Conservation (phyloP, 2,329 filamentous ascomycete species). For the Fusarium praegraminearum region DNA sequence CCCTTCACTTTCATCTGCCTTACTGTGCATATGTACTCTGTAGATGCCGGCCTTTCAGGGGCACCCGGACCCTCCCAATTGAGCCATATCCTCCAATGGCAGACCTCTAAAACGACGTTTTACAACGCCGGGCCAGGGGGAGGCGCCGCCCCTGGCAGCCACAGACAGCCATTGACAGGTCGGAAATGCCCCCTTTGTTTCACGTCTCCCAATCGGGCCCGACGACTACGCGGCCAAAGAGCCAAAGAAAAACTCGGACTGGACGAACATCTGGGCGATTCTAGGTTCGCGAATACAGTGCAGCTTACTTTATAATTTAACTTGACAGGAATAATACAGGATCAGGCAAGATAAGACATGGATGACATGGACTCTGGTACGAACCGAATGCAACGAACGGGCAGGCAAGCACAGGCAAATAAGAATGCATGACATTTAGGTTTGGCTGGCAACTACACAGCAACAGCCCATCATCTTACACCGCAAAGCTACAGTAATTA, state of each 20-base stretch:
- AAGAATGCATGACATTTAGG: conserved; percentile 32
- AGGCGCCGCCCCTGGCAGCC: conserved; percentile 43
- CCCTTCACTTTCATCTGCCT: conserved; percentile 16
- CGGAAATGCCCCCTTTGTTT: conserved; percentile 41
- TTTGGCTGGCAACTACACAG: neutral
- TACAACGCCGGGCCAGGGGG: conserved; percentile 41
- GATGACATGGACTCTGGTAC: conserved; percentile 13
- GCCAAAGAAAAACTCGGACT: conserved; percentile 13
- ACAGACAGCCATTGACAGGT: conserved; percentile 40
- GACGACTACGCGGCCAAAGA: conserved; percentile 31
- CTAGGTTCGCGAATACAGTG: conserved; percentile 19
- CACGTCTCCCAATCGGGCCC: conserved; percentile 44
- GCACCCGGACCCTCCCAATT: conserved; percentile 31
- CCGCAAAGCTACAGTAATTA: neutral
- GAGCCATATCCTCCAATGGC: conserved; percentile 26
- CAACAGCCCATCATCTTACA: conserved; percentile 21
- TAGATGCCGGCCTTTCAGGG: conserved; percentile 33
- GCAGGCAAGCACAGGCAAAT: neutral
- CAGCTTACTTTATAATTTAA: conserved; percentile 9
- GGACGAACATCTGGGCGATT: conserved; percentile 1
- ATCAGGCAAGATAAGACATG: conserved; percentile 21
- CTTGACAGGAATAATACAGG: conserved; percentile 5
- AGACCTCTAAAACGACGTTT: conserved; percentile 19
- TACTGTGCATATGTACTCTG: neutral
- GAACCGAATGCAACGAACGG: conserved; percentile 8